Evolutionary conservation across 495 filamentous ascomycete genomes (phyloP).

Genomic region (Daldinia bambusicola): DNA sequence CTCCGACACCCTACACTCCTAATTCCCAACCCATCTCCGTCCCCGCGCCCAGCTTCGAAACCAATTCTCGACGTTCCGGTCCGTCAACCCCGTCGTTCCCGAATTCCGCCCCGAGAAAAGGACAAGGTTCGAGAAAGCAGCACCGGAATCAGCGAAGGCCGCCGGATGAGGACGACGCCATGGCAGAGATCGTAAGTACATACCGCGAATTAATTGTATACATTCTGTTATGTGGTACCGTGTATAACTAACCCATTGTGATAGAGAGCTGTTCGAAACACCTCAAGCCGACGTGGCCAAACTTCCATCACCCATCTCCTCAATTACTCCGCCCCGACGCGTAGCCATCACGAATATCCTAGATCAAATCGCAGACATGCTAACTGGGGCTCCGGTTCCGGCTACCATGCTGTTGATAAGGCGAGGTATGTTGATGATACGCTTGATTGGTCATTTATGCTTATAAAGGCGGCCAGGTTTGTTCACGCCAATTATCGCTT

Average conservation of each 20-base stretch:
- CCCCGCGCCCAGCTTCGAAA: conserved; percentile 60
- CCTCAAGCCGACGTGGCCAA: conserved; percentile 87
- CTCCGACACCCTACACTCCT: conserved; percentile 40
- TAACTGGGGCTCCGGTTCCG: conserved; percentile 88
- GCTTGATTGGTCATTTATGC: conserved; percentile 11
- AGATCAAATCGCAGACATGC: conserved; percentile 68
- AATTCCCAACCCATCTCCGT: conserved; percentile 44
- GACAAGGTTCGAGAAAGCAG: conserved; percentile 77
- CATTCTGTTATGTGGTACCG: background rate
- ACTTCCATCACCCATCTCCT: conserved; percentile 97
- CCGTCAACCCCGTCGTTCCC: conserved; percentile 65
- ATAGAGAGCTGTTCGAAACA: conserved; percentile 77
- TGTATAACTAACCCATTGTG: conserved; percentile 31
- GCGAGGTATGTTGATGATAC: conserved; percentile 65
- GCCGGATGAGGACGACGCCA: conserved; percentile 74
- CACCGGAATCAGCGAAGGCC: conserved; percentile 69
- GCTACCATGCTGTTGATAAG: conserved; percentile 91
- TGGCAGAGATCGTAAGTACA: conserved; percentile 75
- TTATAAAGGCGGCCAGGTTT: conserved; percentile 65
- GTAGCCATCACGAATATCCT: conserved; percentile 69
- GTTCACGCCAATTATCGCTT: conserved; percentile 98
- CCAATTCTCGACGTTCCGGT: conserved; percentile 67
- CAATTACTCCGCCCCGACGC: conserved; percentile 86
- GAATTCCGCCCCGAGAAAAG: conserved; percentile 70
- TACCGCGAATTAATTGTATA: background rate